Base-by-base conservation (phyloP, 306 rosid species). In the Vigna mungo region DNA sequence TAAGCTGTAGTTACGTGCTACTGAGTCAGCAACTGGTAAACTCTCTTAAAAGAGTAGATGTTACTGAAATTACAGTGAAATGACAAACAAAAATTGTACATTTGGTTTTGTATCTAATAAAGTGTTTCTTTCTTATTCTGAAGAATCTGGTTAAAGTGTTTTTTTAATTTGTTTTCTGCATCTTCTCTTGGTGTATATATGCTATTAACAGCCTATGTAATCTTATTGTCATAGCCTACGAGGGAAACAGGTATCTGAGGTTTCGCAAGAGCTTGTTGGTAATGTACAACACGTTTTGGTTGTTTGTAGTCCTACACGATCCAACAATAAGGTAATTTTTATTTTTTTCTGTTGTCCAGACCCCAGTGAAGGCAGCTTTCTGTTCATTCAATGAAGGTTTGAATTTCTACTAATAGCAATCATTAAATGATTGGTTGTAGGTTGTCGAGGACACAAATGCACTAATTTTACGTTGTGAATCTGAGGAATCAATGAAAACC, bases 381-480 rank as follows among this genome's bases (percentile, higher is more conserved):
- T 65, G 34, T 78, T 74, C 11, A 16, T 43, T 68, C 23, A 11
- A 63, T 12, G 32, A 36, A 47, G 71, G 46, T 72, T 70, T 63
- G 72, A 43, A 60, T 72, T 37, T 75, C 21, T 76, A 60, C 51
- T 85, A 21, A 56, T 66, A 36, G 27, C 62, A 54, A 53, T 16
- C 44, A 17, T 37, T 79, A 37, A 66, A 71, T 73, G 61, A 62
- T 39, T 85, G 36, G 63, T 39, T 84, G 47, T 86, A 95, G 98
- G 87, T 92, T 62, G 97, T 92, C 84, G 99, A 92, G 89, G 99
- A 95, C 72, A 60, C 82, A 77, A 89, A 86, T 90, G 93, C 99
- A 52, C 78, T 90, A 78, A 88, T 95, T 81, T 66, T 92, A 66
- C 92, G 83, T 37, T 92, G 89, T 78, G 97, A 92, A 43, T 90